Evolutionary conservation across 2,329 filamentous ascomycete genomes (phyloP), one percentile per base, ranked within the genome.

Genomic region (Paecilomyces fulvus): DNA sequence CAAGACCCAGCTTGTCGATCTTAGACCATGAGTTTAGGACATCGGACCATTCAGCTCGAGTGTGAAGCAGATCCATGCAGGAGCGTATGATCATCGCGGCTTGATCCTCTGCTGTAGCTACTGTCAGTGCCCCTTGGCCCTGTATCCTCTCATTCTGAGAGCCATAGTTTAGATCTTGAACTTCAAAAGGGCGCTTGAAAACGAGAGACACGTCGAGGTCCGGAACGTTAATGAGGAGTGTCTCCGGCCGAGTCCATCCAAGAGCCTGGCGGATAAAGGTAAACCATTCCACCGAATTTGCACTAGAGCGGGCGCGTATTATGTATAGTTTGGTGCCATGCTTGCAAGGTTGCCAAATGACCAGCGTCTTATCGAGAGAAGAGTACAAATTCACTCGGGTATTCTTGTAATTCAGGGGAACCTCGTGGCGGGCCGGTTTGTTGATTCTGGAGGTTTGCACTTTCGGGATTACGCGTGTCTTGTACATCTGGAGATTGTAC

Each of bases 271-370:
- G 76, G 12, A 88, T 73, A 60, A 87, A 87, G 0, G 84, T 86
- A 65, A 84, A 87, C 85, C 85, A 88, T 65, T 88, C 85, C 9
- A 85, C 80, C 6, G 83, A 81, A 62, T 81, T 82, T 5, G 82
- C 80, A 1, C 79, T 77, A 17, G 84, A 85, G 11, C 81, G 79
- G 5, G 84, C 79, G 30, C 83, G 79, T 69, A 88, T 78, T 58
- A 87, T 83, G 60, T 80, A 82, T 54, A 88, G 85, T 31, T 77
- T 76, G 1, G 81, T 84, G 2, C 82, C 79, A 17, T 69, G 71
- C 55, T 76, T 77, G 57, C 75, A 73, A 2, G 81, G 80, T 30
- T 79, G 75, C 78, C 84, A 87, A 9, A 87, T 71, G 9, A 84
- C 85, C 17, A 87, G 74, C 1, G 84, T 85, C 67, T 88, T 88